Percentiles rank a stretch among this genome's conserved stretches.
These are phyloP conservation scores for Coleophoma cylindrospora DNA, from an alignment of 2,329 filamentous ascomycete genomes.

Conservation along the genomic window DNA sequence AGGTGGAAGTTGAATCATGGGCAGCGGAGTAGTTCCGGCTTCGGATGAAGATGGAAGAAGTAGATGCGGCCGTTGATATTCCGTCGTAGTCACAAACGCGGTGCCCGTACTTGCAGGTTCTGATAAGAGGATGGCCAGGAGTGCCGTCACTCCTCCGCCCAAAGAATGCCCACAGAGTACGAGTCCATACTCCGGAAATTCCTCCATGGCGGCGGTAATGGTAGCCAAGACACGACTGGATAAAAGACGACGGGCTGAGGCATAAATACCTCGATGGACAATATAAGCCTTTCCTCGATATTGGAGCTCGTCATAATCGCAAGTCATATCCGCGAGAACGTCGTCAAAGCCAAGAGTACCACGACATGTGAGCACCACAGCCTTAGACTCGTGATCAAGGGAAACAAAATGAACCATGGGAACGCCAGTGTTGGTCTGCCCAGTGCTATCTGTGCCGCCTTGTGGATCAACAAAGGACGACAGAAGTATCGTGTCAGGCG, in stretches of 20 bases:
- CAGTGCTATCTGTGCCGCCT: conserved; percentile 43
- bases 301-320: conserved; percentile 44
- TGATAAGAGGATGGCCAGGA: conserved; percentile 48
- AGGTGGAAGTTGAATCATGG: conserved; percentile 51
- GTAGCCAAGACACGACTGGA: conserved; percentile 46
- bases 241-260: conserved; percentile 45
- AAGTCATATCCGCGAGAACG: conserved; percentile 52
- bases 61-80: conserved; percentile 66
- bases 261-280: conserved; percentile 52
- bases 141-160: conserved; percentile 48
- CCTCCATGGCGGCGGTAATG: conserved; percentile 44
- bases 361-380: conserved; percentile 48
- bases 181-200: conserved; percentile 50
- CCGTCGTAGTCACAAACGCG: conserved; percentile 52
- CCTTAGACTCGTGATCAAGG: conserved; percentile 51
- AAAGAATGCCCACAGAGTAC: conserved; percentile 50
- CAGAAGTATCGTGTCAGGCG: conserved; percentile 50
- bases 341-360: conserved; percentile 53
- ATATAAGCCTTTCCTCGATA: conserved; percentile 46
- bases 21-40: conserved; percentile 22
- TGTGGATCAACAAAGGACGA: conserved; percentile 51
- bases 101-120: conserved; percentile 37
- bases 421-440: conserved; percentile 44
- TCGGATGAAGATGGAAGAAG: conserved; percentile 59
- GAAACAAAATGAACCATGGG: conserved; percentile 52